These are phyloP conservation scores for Paramecium octaurelia DNA, from an alignment of 73 alveolate species.

Conservation along the genomic window DNA sequence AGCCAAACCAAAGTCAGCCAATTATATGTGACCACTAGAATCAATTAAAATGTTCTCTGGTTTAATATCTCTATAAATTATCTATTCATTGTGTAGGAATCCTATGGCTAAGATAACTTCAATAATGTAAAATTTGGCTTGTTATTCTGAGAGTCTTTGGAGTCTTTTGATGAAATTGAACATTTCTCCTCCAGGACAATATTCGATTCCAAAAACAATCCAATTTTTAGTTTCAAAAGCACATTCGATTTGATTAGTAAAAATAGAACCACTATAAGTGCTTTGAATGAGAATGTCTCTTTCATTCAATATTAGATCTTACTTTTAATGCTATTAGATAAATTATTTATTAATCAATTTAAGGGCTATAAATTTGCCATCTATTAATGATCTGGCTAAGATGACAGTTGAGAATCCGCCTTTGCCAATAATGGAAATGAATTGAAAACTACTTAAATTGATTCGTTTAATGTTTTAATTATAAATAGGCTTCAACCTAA, in stretches of 20 bases:
- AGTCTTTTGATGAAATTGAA: constrained; percentile 74
- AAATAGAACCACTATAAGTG: constrained; percentile 38
- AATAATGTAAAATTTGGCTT: constrained; percentile 63
- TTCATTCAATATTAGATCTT: constrained; percentile 52
- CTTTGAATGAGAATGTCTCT: constrained; percentile 46
- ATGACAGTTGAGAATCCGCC: constrained; percentile 83
- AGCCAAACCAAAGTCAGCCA: constrained; percentile 92
- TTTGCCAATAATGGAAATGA: constrained; percentile 75
- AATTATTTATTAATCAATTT: constrained; percentile 67
- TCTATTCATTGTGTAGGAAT: constrained; percentile 67
- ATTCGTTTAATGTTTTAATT: background rate
- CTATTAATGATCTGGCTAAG: constrained; percentile 69
- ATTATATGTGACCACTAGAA: constrained; percentile 79
- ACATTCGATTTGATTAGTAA: constrained; percentile 45
- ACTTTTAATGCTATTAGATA: constrained; percentile 47
- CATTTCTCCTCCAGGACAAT: constrained; percentile 90
- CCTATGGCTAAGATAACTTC: constrained; percentile 63
- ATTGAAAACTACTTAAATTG: constrained; percentile 65
- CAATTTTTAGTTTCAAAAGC: constrained; percentile 62
- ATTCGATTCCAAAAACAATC: constrained; percentile 71
- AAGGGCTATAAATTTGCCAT: constrained; percentile 79
- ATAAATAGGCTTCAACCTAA: background rate
- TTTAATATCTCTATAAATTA: constrained; percentile 86
- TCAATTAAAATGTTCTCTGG: constrained; percentile 83
- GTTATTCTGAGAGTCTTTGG: constrained; percentile 62